These are phyloP conservation scores for Phaffomyces antillensis DNA, from an alignment of 805 yeast species.

Conservation along the genomic window DNA sequence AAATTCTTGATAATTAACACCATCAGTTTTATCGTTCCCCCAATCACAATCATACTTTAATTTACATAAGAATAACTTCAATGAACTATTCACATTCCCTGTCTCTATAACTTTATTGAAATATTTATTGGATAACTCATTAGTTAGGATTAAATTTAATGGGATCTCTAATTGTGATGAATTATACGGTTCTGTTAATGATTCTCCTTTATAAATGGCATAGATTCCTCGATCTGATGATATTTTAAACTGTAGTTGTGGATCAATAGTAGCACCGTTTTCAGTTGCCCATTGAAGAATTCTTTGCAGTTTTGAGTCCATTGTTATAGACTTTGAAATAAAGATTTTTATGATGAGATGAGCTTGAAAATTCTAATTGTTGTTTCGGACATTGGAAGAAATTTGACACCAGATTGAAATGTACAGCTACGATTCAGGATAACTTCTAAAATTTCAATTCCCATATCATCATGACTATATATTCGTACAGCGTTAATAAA, in stretches of 20 bases:
- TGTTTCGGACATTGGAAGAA: no score
- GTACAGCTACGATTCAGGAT: no score
- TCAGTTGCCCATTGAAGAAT: conserved; percentile 30
- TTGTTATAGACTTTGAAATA: neutral
- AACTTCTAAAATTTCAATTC: no score
- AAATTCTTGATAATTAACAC: conserved; percentile 20
- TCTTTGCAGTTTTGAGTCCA: neutral
- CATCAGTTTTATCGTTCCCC: conserved; percentile 3
- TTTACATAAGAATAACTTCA: conserved; percentile 35
- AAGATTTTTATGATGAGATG: no score
- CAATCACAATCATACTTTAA: conserved; percentile 28
- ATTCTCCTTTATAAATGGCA: conserved; percentile 19
- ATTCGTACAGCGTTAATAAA: no score
- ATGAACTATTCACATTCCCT: conserved; percentile 25
- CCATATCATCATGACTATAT: no score
- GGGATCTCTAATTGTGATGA: conserved; percentile 26
- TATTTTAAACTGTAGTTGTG: conserved; percentile 27
- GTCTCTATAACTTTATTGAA: conserved; percentile 17
- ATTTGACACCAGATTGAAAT: no score
- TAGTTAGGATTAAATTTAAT: conserved; percentile 22
- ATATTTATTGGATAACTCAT: conserved; percentile 16
- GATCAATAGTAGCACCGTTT: conserved; percentile 30
- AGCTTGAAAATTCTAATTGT: no score
- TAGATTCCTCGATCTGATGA: conserved; percentile 30
- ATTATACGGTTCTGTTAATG: conserved; percentile 14